A percentile compares a stretch with the other conserved stretches of the same genome.
phyloP scores from a whole-genome alignment of 2,329 filamentous ascomycete genomes.

The Nigrospora oryzae region DNA sequence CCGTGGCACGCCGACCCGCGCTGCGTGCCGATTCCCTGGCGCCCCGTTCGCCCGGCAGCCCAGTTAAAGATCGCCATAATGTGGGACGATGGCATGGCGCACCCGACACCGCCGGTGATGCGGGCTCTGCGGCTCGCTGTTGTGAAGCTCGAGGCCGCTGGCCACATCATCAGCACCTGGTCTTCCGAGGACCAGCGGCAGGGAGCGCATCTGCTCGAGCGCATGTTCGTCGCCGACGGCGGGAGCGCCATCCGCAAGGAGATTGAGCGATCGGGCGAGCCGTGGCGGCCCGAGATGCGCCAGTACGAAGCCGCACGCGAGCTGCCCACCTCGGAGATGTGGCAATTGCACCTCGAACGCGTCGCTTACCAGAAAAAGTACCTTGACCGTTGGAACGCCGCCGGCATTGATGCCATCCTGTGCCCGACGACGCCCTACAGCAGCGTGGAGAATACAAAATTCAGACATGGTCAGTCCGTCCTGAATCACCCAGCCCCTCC shows the following conservation, averaged over 20 bases:
- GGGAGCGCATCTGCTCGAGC: slow-evolving; percentile 26
- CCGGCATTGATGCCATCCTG: slow-evolving; percentile 52
- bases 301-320: slow-evolving; percentile 21
- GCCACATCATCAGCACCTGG: slow-evolving; percentile 46
- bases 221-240: slow-evolving; percentile 42
- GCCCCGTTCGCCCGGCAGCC: slow-evolving; percentile 19
- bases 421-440: slow-evolving; percentile 44
- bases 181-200: slow-evolving; percentile 32
- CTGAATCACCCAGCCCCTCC: no score
- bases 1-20: slow-evolving; percentile 51
- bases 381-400: slow-evolving; percentile 34
- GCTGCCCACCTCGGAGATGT: slow-evolving; percentile 34
- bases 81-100: slow-evolving; percentile 56
- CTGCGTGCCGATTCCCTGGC: slow-evolving; percentile 52
- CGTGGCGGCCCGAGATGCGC: slow-evolving; percentile 17
- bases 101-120: slow-evolving; percentile 56
- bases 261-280: slow-evolving; percentile 32
- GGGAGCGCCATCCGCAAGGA: slow-evolving; percentile 29
- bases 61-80: slow-evolving; percentile 51
- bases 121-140: slow-evolving; percentile 42
- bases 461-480: slow-evolving; percentile 29
- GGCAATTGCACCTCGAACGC: slow-evolving; percentile 37
- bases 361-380: slow-evolving; percentile 36
- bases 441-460: slow-evolving; percentile 30
- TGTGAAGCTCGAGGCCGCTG: slow-evolving; percentile 31